Base-by-base conservation (phyloP, 2,329 filamentous ascomycete genomes). In the Tolypocladium ovalisporum region DNA sequence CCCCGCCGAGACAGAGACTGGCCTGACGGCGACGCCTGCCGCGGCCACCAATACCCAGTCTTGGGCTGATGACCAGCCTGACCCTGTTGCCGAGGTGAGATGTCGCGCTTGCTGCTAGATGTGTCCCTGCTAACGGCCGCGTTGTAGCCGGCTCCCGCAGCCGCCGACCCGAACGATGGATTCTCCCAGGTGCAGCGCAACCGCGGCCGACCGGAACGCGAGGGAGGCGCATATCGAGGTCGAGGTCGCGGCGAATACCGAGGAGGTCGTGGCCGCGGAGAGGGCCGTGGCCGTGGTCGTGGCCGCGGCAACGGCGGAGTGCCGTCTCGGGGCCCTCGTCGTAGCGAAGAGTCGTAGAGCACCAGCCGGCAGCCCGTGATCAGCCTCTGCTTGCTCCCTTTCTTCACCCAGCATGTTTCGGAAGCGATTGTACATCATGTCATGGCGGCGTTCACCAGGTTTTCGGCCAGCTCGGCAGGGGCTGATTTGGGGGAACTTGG, bases 11-110 rank as follows among this genome's bases (percentile, higher is more conserved):
- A 86, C 87, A 6, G 89, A 94, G 60, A 83, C 79, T 40, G 84
- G 83, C 40, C 69, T 83, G 47, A 74, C 79, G 52, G 82, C 83
- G 32, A 84, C 82, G n/a, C 81, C 84, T 52, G 84, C 82, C 8
- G 75, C 76, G 10, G 71, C 75, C 42, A 68, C 74, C 56, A 79
- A 79, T 65, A 77, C 78, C 35, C 84, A 87, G 67, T 90, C 86
- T 65, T 95, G 89, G 89, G 89, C 89, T 32, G 90, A 96, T 66
- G 89, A 94, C 60, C 82, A 88, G 64, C 83, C 87, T 22, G 82
- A 85, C 59, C 71, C 70, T 57, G 70, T 70, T 40, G 63, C 70
- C 35, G 74, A 77, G 67, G 77, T 81, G 68, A 63, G 75, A 66
- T 29, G 6, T 32, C 44, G 49, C 39, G 58, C 49, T 22, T 52